Conservation (phyloP, 768 basidiomycete genomes). For the Trametes villosa region DNA sequence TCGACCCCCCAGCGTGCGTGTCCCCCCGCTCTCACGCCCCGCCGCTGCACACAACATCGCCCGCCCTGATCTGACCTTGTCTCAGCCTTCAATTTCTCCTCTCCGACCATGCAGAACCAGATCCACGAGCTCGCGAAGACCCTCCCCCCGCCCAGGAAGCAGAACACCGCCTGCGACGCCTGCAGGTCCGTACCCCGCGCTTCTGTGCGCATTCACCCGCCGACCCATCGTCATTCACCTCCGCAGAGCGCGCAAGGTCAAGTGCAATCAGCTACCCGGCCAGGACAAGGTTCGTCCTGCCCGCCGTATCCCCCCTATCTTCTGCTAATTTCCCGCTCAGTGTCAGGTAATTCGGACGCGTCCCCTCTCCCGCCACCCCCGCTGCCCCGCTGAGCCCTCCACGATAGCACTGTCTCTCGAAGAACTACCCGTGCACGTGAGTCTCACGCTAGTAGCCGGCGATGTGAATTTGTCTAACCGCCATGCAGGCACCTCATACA, state of each 20-base stretch:
- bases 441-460: slow-evolving; percentile 39
- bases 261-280: slow-evolving; percentile 81
- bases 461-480: slow-evolving; percentile 27
- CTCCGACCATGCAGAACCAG: slow-evolving; percentile 75
- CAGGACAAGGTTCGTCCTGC: slow-evolving; percentile 71
- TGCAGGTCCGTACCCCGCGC: slow-evolving; percentile 62
- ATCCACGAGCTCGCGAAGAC: slow-evolving; percentile 82
- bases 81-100: slow-evolving; percentile 64
- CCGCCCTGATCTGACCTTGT: slow-evolving; percentile 30
- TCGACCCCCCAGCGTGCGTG: slow-evolving; percentile 22
- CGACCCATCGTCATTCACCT: slow-evolving; percentile 3
- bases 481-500: slow-evolving; percentile 72
- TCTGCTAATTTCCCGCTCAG: slow-evolving; percentile 39
- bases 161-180: slow-evolving; percentile 93
- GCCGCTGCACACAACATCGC: slow-evolving; percentile 20
- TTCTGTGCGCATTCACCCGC: neutral
- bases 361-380: neutral
- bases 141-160: slow-evolving; percentile 84
- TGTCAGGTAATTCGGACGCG: slow-evolving; percentile 58
- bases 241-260: slow-evolving; percentile 81
- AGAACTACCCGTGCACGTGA: slow-evolving; percentile 92
- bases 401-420: slow-evolving; percentile 77
- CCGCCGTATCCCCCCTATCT: slow-evolving; percentile 23
- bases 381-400: slow-evolving; percentile 13
- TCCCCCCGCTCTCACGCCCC: neutral